Base-by-base conservation (phyloP, 805 yeast species). In the Danielia reshetovae region DNA sequence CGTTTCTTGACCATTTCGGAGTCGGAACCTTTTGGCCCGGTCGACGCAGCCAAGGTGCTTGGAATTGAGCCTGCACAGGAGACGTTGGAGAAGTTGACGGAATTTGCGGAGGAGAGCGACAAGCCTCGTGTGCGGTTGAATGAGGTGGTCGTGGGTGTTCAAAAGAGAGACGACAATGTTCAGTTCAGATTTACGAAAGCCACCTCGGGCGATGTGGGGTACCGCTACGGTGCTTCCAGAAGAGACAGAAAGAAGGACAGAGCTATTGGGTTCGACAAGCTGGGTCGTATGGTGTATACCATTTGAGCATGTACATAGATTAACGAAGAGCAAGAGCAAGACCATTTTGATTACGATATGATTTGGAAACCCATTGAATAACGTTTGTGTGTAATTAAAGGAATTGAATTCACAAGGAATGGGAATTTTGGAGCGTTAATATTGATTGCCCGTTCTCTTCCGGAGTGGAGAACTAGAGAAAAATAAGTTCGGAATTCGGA, bases 21-120 rank as follows among this genome's bases (percentile, higher is more conserved):
- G 63, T 80, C 88, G 18, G 95, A 88, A 65, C 95, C 96, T 7
- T 89, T 90, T 57, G 96, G 96, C 5, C 95, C 97, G 4, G 73
- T 88, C 5, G 97, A 93, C 55, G 97, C 98, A 10, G 96, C 98
- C 32, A 68, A 78, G 38, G 75, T 83, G 25, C 76, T 86, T 44
- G 88, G 74, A 27, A 70, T 90, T 45, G 89, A 85, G 57, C 95
- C 96, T n/a, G 97, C 97, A 18, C 75, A 78, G 30, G 77, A 71
- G 24, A 84, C 93, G 3, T 70, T 89, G 48, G 77, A 79, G 49
- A 77, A 76, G 57, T 71, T 89, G 43, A 71, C 85, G 9, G 73
- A 77, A 47, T 65, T 73, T 29, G 78, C 78, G 31, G 79, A 73
- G 37, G 76, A 72, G 30, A 66, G 73, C 5, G 59, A 62, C 12